These are phyloP conservation scores for Metarhizium anisopliae DNA, from an alignment of 2,329 filamentous ascomycete genomes.

Conservation along the genomic window DNA sequence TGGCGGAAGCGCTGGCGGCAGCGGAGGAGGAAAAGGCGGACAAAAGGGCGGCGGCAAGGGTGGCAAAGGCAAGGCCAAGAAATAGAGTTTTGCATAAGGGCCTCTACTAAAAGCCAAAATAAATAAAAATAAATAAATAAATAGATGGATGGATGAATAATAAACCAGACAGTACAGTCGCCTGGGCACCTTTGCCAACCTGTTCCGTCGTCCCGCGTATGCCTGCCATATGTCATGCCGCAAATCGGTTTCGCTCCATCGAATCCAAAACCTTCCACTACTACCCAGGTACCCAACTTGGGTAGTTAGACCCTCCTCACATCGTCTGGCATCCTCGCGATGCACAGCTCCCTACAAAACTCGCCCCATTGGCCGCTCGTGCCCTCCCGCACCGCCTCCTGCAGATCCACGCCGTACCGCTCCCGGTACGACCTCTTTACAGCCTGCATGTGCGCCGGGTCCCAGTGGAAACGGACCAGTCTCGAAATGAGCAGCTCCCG, in stretches of 20 bases:
- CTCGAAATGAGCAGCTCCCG: conserved; percentile 82
- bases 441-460: conserved; percentile 67
- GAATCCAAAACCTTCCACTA: conserved; percentile 5
- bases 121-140: no score
- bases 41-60: conserved; percentile 22
- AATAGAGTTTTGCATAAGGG: conserved; percentile 9
- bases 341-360: conserved; percentile 65
- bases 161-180: background rate
- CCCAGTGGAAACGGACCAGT: conserved; percentile 88
- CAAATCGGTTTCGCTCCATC: background rate
- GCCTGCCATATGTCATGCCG: background rate
- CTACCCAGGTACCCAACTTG: background rate
- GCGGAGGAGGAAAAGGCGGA: conserved; percentile 27
- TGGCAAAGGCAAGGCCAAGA: conserved; percentile 34
- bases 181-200: background rate
- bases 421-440: conserved; percentile 74
- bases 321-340: conserved; percentile 50
- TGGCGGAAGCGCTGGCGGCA: conserved; percentile 35
- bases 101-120: background rate
- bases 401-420: conserved; percentile 65
- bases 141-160: background rate
- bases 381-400: conserved; percentile 69
- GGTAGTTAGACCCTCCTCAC: conserved; percentile 37
- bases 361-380: conserved; percentile 68
- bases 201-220: background rate